Evolutionary conservation across 2,329 filamentous ascomycete genomes (phyloP).

Genomic region (Aspergillus tanneri): DNA sequence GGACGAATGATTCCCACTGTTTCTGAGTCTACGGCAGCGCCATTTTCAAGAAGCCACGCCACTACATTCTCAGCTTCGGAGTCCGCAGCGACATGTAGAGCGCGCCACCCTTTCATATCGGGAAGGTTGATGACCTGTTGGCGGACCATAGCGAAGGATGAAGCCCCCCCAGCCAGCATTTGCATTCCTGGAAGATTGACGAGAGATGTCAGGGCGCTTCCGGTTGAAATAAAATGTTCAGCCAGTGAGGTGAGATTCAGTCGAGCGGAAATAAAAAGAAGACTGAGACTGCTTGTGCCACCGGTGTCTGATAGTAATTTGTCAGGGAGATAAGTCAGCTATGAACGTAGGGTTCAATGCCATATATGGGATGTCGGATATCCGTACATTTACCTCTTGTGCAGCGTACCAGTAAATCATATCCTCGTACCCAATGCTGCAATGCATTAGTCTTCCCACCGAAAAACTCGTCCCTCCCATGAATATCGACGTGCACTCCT

Average conservation of each 20-base stretch:
- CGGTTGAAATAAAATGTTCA: neutral
- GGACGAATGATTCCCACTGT: neutral
- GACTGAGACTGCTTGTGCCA: neutral
- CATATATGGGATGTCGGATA: neutral
- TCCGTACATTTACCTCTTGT: constrained; percentile 3
- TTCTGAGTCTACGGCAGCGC: neutral
- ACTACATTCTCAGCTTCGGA: constrained; percentile 2
- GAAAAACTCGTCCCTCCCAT: constrained; percentile 3
- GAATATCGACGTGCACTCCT: too few relatives aligned
- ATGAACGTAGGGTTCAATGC: too few relatives aligned
- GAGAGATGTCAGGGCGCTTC: too few relatives aligned
- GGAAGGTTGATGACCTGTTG: neutral
- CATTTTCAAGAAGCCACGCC: neutral
- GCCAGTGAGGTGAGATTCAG: constrained; percentile 4
- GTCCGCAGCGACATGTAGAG: constrained; percentile 4
- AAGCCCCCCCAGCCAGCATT: neutral
- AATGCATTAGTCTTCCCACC: neutral
- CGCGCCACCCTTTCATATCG: neutral
- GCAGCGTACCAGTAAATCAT: constrained; percentile 4
- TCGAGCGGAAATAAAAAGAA: constrained; percentile 2
- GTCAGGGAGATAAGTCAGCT: neutral
- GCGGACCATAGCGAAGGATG: neutral
- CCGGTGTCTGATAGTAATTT: neutral
- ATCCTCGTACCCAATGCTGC: neutral
- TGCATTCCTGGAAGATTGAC: too few relatives aligned